Evolutionary conservation across 2,329 filamentous ascomycete genomes (phyloP), one percentile per base, ranked within the genome.

Genomic region (Talaromyces piceae): DNA sequence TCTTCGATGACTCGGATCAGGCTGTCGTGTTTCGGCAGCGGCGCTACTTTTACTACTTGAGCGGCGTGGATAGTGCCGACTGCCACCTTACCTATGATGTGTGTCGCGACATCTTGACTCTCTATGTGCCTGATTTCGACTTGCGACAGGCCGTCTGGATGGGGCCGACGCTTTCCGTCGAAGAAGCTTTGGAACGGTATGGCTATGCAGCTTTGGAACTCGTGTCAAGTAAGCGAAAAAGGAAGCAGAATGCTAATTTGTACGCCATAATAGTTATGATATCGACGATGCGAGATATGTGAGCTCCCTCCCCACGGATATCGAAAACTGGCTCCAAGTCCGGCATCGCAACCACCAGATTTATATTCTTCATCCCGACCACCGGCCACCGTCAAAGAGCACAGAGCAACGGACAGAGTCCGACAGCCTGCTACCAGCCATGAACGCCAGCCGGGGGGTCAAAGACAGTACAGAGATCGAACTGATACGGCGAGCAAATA

Each of bases 381-480:
- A 73, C 48, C 60, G 56, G 28, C 70, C 69, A 3, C 44, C 57
- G 12, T 37, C 57, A 3, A 41, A 60, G 8, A 51, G 56, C 5
- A 50, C 48, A 8, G 47, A 63, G 20, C 47, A 64, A 3, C 50
- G 51, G 2, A 27, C 68, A 18, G 63, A 73, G 43, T 47, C 59
- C 13, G 49, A 60, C 37, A 56, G 54, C 20, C 62, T 73, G 7
- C 39, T 63, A 23, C 63, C 63, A 5, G 84, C 85, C 30, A 85
- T 90, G 61, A 82, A 89, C 62, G 76, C 80, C 50, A 78, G 77
- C 51, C 80, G 87, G 39, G 84, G 84, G 1, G 71, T 87, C 66
- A 91, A 91, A 70, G 84, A 88, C 59, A 80, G 82, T 46, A 87
- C 83, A 62, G 87, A 91, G 70, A 75, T 90, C 52, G 84, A 83